A percentile compares a stretch with the other conserved stretches of the same genome.
Conservation (phyloP, 2,329 filamentous ascomycete genomes). For the Fusarium musae region DNA sequence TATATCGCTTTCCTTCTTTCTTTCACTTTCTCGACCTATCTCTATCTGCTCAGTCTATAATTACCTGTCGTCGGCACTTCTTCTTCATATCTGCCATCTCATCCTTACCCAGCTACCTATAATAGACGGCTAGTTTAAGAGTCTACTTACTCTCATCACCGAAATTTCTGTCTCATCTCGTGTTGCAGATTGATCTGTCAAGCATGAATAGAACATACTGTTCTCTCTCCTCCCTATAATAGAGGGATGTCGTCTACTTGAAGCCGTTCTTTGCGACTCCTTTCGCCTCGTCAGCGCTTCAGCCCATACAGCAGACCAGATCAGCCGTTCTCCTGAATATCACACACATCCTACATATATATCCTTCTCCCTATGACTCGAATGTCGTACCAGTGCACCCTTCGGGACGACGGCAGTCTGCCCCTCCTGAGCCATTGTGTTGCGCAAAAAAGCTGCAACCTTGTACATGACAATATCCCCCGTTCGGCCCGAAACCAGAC, state of each 20-base stretch:
- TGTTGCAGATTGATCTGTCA: slow-evolving; percentile 9
- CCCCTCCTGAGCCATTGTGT: slow-evolving; percentile 40
- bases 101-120: not conserved
- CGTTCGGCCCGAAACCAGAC: slow-evolving; percentile 42
- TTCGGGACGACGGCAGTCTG: slow-evolving; percentile 42
- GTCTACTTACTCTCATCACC: not conserved
- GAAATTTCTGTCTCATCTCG: slow-evolving; percentile 8
- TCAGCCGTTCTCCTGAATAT: slow-evolving; percentile 7
- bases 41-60: not conserved
- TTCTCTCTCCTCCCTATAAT: not conserved
- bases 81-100: not conserved
- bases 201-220: slow-evolving; percentile 12
- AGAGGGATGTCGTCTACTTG: not conserved
- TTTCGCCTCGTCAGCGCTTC: not conserved
- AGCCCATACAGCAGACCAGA: not conserved
- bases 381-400: slow-evolving; percentile 45
- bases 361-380: slow-evolving; percentile 37
- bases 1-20: not conserved
- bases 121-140: not conserved
- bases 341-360: slow-evolving; percentile 8
- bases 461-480: slow-evolving; percentile 42
- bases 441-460: slow-evolving; percentile 43
- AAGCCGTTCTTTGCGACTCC: not conserved
- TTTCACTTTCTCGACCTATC: not conserved
- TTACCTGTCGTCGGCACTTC: not conserved